phyloP scores from a whole-genome alignment of 176 grass and related monocot species.

The Lolium perenne region DNA sequence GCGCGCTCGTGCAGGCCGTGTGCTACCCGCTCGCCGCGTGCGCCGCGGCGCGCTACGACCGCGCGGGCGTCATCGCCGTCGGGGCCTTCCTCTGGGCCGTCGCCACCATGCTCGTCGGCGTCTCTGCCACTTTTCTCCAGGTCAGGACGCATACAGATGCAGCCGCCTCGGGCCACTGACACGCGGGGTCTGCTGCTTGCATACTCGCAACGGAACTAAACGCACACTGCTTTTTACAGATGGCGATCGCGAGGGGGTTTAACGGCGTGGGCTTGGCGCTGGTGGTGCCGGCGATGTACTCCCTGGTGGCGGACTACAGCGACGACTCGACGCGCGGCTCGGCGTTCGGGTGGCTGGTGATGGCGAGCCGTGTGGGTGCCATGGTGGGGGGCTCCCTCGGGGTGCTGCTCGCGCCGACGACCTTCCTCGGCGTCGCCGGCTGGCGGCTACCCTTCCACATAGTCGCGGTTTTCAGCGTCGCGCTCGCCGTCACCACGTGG shows the following conservation, averaged over 20 bases:
- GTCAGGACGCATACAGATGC: no score
- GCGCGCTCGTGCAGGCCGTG: no score
- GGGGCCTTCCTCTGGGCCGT: no score
- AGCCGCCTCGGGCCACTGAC: background rate
- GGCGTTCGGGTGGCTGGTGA: constrained; percentile 57
- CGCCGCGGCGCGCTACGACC: no score
- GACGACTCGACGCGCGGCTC: constrained; percentile 48
- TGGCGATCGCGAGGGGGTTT: constrained; percentile 56
- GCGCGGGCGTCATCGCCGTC: no score
- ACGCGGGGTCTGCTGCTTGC: background rate
- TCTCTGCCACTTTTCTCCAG: no score
- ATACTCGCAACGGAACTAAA: background rate
- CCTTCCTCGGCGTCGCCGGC: constrained; percentile 55
- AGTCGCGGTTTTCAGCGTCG: constrained; percentile 39
- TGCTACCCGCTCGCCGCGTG: no score
- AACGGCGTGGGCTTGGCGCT: constrained; percentile 63
- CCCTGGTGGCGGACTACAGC: constrained; percentile 64
- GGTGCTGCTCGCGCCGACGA: constrained; percentile 51
- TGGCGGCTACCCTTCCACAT: constrained; percentile 63
- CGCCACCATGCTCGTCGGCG: no score
- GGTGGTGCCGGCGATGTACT: constrained; percentile 50
- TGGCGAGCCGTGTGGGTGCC: constrained; percentile 34
- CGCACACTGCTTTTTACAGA: constrained; percentile 17
- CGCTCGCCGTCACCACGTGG: constrained; percentile 40
- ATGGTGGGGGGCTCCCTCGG: constrained; percentile 39